Percentiles rank a stretch among this genome's conserved stretches.
phyloP scores from a whole-genome alignment of 2,329 filamentous ascomycete genomes.

The Madurella mycetomatis region DNA sequence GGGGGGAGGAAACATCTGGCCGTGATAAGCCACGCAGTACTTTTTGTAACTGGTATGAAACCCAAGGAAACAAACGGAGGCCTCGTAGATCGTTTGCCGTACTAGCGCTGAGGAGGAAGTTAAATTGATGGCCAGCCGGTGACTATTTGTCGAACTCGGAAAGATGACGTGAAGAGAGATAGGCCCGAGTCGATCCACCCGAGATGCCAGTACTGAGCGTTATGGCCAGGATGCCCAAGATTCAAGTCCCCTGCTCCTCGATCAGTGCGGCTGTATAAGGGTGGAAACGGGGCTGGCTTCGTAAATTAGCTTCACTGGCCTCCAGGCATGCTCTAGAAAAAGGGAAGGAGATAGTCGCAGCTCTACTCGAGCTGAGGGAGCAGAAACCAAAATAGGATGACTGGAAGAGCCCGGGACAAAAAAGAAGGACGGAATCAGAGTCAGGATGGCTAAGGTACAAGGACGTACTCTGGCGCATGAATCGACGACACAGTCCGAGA shows the following conservation, averaged over 20 bases:
- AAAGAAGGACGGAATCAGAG: constrained; percentile 11
- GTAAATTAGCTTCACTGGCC: not conserved
- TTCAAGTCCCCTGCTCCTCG: not conserved
- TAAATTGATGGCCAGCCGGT: not conserved
- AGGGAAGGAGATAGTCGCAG: not conserved
- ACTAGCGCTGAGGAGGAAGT: no score
- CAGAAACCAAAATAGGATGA: constrained; percentile 20
- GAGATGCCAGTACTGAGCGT: not conserved
- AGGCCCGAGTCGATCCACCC: not conserved
- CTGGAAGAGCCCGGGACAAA: not conserved
- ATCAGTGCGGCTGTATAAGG: not conserved
- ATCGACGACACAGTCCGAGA: constrained; percentile 24
- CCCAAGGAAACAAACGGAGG: constrained; percentile 1
- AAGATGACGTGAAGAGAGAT: not conserved
- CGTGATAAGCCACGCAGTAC: constrained; percentile 10
- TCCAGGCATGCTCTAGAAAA: not conserved
- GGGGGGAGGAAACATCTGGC: constrained; percentile 18
- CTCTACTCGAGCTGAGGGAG: constrained; percentile 3
- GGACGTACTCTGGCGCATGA: constrained; percentile 17
- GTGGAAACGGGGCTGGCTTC: not conserved
- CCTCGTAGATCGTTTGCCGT: not conserved
- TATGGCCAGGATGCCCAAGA: not conserved
- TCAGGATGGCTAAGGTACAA: not conserved
- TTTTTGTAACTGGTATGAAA: constrained; percentile 5
- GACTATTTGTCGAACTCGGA: not conserved